These are phyloP conservation scores for Gossypium thurberi DNA, from an alignment of 345 rosid species.

Conservation along the genomic window DNA sequence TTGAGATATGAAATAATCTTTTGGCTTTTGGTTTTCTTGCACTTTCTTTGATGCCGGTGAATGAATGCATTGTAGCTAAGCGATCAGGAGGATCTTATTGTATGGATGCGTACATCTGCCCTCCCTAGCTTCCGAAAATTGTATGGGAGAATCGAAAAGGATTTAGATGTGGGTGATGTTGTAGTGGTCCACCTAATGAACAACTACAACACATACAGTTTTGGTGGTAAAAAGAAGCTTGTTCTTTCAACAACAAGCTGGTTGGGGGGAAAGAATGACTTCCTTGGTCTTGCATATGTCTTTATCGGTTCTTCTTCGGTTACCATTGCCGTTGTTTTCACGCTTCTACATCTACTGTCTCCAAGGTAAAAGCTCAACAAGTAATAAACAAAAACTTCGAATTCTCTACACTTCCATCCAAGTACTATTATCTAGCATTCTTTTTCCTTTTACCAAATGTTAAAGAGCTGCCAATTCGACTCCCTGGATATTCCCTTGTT, in stretches of 20 bases:
- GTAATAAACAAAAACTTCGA: neutral
- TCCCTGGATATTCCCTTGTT: neutral
- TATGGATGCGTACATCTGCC: conserved; percentile 87
- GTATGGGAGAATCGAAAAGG: conserved; percentile 78
- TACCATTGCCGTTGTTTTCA: conserved; percentile 49
- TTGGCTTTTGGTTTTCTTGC: conserved; percentile 4
- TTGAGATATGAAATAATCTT: conserved; percentile 11
- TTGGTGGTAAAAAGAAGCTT: conserved; percentile 72
- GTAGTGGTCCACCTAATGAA: conserved; percentile 51
- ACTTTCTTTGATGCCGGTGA: conserved; percentile 5
- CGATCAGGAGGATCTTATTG: conserved; percentile 77
- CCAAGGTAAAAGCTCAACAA: conserved; percentile 36
- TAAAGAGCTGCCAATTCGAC: neutral
- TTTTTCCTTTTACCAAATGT: neutral
- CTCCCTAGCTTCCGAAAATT: conserved; percentile 72
- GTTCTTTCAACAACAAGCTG: conserved; percentile 72
- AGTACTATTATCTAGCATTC: too few species aligned
- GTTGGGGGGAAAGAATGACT: conserved; percentile 82
- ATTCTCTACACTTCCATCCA: conserved; percentile 11
- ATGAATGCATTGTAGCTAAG: conserved; percentile 41
- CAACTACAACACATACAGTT: conserved; percentile 79
- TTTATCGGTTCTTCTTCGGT: conserved; percentile 61
- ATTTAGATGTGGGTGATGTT: conserved; percentile 49
- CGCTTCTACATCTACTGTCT: conserved; percentile 55
- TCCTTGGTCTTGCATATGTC: conserved; percentile 61